Percentiles rank a stretch among this genome's conserved stretches.
Evolutionary conservation across 2,329 filamentous ascomycete genomes (phyloP).

Genomic region (Rugonectria rugulosa): DNA sequence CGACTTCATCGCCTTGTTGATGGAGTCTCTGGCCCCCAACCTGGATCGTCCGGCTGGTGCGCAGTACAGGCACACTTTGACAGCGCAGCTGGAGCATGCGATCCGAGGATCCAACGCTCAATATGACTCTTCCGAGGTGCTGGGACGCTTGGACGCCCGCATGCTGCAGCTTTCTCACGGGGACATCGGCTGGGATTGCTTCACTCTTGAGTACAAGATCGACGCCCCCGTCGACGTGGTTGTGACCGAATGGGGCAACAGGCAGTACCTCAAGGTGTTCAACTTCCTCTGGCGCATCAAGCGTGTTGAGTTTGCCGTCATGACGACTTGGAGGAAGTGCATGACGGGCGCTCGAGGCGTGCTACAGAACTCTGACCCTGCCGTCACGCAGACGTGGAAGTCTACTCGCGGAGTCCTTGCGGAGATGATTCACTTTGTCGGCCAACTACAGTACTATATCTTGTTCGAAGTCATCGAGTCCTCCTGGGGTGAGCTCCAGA

Average conservation of each 20-base stretch:
- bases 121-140: slow-evolving; percentile 90
- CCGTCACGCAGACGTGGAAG: slow-evolving; percentile 85
- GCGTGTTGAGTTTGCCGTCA: slow-evolving; percentile 92
- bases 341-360: slow-evolving; percentile 97
- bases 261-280: slow-evolving; percentile 98
- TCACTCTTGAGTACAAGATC: slow-evolving; percentile 98
- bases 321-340: slow-evolving; percentile 90
- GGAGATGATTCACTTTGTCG: slow-evolving; percentile 98
- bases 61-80: slow-evolving; percentile 95
- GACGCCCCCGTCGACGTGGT: slow-evolving; percentile 96
- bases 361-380: slow-evolving; percentile 74
- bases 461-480: slow-evolving; percentile 98
- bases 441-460: slow-evolving; percentile 98
- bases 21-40: slow-evolving; percentile 94
- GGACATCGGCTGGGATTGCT: slow-evolving; percentile 99
- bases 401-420: slow-evolving; percentile 85
- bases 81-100: slow-evolving; percentile 96
- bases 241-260: slow-evolving; percentile 92
- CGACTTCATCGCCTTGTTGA: slow-evolving; percentile 95
- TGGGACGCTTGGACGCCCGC: slow-evolving; percentile 91
- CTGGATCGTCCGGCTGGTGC: slow-evolving; percentile 95
- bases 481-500: slow-evolving; percentile 90
- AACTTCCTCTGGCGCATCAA: slow-evolving; percentile 99
- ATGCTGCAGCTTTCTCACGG: slow-evolving; percentile 97
- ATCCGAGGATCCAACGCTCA: slow-evolving; percentile 97